Evolutionary conservation across 345 rosid genomes (phyloP), one percentile per base, ranked within the genome.

Genomic region (Balakata baccata): DNA sequence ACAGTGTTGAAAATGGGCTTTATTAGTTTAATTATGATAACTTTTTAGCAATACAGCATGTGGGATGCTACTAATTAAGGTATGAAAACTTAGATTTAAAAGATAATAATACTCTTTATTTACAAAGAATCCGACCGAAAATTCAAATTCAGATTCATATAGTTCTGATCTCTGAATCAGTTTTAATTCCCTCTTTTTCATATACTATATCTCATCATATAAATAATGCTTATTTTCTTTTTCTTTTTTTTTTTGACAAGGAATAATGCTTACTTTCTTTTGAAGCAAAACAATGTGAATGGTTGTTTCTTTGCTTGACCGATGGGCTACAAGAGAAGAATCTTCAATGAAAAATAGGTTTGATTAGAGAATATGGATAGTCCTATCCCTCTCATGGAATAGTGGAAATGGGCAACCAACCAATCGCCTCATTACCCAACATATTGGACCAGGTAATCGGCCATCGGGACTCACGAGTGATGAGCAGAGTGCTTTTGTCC

Each of bases 401-500:
- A 53, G 67, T 50, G 62, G 56, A 74, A 60, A 77, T 71, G 75
- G 70, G 72, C 74, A 71, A 67, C 64, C 61, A 52, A 29, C 38
- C 60, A 66, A 25, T 66, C 8, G 47, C 62, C 6, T 45, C 46
- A 57, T 51, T n/a, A 61, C 39, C 77, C 74, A 73, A 74, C 77
- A 78, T 22, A 65, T 9, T 69, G 69, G 72, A 41, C 77, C 68
- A 62, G 63, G 60, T 16, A 49, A 78, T 71, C 66, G 81, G 76
- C 69, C 68, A 76, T 41, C 37, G 53, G 17, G 61, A 41, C 50
- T 56, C 41, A 63, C 22, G 34, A 73, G 16, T 41, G n/a, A n/a
- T n/a, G n/a, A n/a, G n/a, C n/a, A n/a, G n/a, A 66, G 45, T 71
- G 62, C 49, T 68, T 51, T 71, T 79, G 78, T 74, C 81, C 69